phyloP scores from a whole-genome alignment of 805 yeast species.

The Clavispora vitiphila region DNA sequence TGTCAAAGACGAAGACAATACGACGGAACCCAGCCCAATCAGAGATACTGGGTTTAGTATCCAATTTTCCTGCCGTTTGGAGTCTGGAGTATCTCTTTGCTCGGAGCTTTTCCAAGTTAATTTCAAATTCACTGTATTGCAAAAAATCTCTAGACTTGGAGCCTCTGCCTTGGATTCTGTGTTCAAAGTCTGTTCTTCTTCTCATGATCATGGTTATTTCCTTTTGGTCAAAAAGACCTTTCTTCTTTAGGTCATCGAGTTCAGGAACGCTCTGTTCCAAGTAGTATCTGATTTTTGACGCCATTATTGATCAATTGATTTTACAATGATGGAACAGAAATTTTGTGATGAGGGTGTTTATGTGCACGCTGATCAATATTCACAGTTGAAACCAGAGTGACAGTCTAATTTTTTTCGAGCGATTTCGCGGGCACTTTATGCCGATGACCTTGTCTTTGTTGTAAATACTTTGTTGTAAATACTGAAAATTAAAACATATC shows the following conservation, averaged over 20 bases:
- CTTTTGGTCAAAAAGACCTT: slow-evolving; percentile 74
- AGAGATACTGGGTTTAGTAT: slow-evolving; percentile 60
- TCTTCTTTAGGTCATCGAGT: slow-evolving; percentile 76
- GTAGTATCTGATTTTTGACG: slow-evolving; percentile 46
- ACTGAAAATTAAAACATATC: too few species aligned
- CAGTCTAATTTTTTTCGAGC: too few species aligned
- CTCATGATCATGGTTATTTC: slow-evolving; percentile 86
- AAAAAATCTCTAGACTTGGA: slow-evolving; percentile 72
- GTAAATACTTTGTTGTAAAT: too few species aligned
- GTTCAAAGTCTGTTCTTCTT: slow-evolving; percentile 93
- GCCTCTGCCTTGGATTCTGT: slow-evolving; percentile 79
- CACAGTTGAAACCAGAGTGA: neutral
- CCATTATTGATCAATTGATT: slow-evolving; percentile 20
- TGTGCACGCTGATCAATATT: neutral
- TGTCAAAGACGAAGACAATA: slow-evolving; percentile 73
- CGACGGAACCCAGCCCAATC: slow-evolving; percentile 87
- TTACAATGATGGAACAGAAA: neutral
- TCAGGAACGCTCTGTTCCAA: slow-evolving; percentile 81
- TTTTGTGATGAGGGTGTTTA: neutral
- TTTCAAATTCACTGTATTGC: slow-evolving; percentile 76
- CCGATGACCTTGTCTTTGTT: too few species aligned
- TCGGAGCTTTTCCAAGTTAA: slow-evolving; percentile 71
- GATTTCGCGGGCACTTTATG: too few species aligned
- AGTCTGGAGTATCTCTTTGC: slow-evolving; percentile 64
- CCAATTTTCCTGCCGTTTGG: slow-evolving; percentile 48